phyloP scores from a whole-genome alignment of 2,329 filamentous ascomycete genomes.

The Dothideomycetidae sp. region DNA sequence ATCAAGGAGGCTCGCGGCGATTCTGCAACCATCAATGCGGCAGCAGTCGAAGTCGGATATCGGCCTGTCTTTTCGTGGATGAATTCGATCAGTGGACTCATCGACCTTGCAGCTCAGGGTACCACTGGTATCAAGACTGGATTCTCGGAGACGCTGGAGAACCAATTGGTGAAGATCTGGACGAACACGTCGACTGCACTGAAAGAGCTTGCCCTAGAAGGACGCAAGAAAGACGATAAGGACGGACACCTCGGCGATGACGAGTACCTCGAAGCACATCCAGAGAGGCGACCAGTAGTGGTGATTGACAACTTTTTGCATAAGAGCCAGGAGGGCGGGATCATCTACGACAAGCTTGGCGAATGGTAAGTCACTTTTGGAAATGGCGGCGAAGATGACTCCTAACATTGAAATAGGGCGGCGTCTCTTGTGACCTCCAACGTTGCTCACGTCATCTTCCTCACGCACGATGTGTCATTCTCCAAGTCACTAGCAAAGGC shows the following conservation, averaged over 20 bases:
- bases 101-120: constrained; percentile 84
- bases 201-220: constrained; percentile 59
- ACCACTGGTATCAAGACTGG: constrained; percentile 89
- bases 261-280: constrained; percentile 79
- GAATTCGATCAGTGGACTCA: constrained; percentile 82
- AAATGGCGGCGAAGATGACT: background rate
- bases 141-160: constrained; percentile 84
- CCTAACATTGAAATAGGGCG: constrained; percentile 35
- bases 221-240: constrained; percentile 55
- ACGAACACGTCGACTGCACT: constrained; percentile 69
- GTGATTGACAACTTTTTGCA: constrained; percentile 87
- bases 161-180: constrained; percentile 77
- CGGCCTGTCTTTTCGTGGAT: constrained; percentile 91
- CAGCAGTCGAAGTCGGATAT: constrained; percentile 76
- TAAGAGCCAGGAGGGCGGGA: constrained; percentile 42
- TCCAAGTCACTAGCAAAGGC: constrained; percentile 77
- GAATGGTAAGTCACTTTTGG: constrained; percentile 44
- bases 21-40: constrained; percentile 64
- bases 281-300: constrained; percentile 67
- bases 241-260: constrained; percentile 63
- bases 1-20: constrained; percentile 86
- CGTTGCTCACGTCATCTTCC: constrained; percentile 83
- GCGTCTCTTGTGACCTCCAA: constrained; percentile 74
- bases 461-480: constrained; percentile 80
- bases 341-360: constrained; percentile 43